These are phyloP conservation scores for Calonectria honghensis DNA, from an alignment of 2,329 filamentous ascomycete species.

Conservation along the genomic window DNA sequence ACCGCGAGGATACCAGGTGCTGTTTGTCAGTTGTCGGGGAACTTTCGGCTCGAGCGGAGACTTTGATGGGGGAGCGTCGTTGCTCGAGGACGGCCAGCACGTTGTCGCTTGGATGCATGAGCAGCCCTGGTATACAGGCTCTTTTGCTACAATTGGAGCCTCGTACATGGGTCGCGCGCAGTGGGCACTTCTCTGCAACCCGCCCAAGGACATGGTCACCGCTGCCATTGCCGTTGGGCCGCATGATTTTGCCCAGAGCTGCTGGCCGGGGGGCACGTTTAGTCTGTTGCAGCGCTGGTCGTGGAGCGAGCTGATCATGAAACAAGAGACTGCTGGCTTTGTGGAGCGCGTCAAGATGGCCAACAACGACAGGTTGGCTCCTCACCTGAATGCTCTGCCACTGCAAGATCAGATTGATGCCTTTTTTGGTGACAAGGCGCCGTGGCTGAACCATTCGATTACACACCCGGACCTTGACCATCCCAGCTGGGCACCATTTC, in stretches of 20 bases:
- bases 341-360: not conserved
- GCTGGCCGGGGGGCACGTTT: not conserved
- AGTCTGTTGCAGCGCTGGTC: not conserved
- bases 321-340: conserved; percentile 7
- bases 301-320: conserved; percentile 1
- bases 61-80: not conserved
- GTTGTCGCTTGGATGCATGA: conserved; percentile 17
- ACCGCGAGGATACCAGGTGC: not conserved
- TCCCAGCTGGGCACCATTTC: not conserved
- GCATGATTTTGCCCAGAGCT: not conserved
- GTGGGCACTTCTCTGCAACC: conserved; percentile 11
- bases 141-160: not conserved
- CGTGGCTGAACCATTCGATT: not conserved
- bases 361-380: not conserved
- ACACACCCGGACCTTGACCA: not conserved
- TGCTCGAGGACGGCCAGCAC: not conserved
- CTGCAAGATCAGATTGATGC: not conserved
- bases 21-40: conserved; percentile 1
- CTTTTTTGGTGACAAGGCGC: not conserved
- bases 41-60: conserved; percentile 1
- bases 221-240: conserved; percentile 3
- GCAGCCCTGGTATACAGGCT: conserved; percentile 5
- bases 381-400: not conserved
- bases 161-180: conserved; percentile 1
- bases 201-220: conserved; percentile 8